Evolutionary conservation across 768 basidiomycete species (phyloP).

Genomic region (Nevesoporus exiguus): DNA sequence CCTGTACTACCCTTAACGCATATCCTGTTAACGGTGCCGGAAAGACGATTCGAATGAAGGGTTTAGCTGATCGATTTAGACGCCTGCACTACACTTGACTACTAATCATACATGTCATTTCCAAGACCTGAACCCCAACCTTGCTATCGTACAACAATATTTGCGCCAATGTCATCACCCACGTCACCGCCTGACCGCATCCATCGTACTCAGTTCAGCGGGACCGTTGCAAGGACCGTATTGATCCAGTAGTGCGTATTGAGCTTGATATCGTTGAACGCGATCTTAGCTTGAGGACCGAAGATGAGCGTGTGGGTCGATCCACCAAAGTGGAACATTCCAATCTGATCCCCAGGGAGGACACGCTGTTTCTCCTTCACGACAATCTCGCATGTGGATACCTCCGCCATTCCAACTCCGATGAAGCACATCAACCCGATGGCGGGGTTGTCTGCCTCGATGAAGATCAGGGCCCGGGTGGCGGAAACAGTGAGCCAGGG

Average conservation of each 20-base stretch:
- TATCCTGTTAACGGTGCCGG: no score
- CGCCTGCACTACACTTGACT: neutral
- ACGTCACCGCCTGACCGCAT: no score
- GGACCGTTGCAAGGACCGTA: neutral
- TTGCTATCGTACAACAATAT: neutral
- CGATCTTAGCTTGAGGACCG: neutral
- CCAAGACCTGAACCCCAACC: neutral
- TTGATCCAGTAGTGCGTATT: neutral
- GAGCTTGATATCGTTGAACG: neutral
- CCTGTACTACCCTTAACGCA: no score
- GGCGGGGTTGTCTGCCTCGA: conserved; percentile 47
- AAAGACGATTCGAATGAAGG: no score
- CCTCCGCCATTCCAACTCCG: conserved; percentile 59
- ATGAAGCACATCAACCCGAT: conserved; percentile 57
- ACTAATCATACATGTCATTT: neutral
- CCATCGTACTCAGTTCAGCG: no score
- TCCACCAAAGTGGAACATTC: conserved; percentile 62
- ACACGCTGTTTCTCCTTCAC: neutral
- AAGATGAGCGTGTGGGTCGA: conserved; percentile 43
- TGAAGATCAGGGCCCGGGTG: conserved; percentile 50
- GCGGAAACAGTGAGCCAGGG: conserved; percentile 15
- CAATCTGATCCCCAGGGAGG: conserved; percentile 24
- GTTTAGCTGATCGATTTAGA: neutral
- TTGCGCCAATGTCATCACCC: neutral
- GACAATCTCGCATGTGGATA: conserved; percentile 32